Conservation (phyloP, 768 basidiomycete genomes). For the Pholiota conissans region DNA sequence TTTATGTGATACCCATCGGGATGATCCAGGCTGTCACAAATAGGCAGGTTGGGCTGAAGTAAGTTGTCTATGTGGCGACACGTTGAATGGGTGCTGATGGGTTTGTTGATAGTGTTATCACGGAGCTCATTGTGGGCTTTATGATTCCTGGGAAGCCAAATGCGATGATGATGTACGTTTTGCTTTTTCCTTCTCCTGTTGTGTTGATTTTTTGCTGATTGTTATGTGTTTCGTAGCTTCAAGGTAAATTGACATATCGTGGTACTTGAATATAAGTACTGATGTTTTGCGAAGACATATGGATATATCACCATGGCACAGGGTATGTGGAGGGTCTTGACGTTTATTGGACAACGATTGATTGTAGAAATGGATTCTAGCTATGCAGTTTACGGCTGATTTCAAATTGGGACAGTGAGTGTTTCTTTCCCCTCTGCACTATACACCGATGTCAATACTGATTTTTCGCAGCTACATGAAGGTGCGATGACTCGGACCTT, state of each 20-base stretch:
- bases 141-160: conserved; percentile 34
- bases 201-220: background rate
- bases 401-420: conserved; percentile 80
- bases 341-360: background rate
- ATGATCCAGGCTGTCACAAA: conserved; percentile 85
- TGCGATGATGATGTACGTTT: conserved; percentile 20
- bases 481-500: conserved; percentile 13
- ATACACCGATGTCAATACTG: background rate
- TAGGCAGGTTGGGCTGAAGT: conserved; percentile 65
- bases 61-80: conserved; percentile 20
- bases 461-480: conserved; percentile 26
- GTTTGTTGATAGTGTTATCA: conserved; percentile 50
- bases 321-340: conserved; percentile 21
- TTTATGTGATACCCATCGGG: conserved; percentile 72
- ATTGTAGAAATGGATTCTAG: conserved; percentile 29
- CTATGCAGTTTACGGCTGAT: conserved; percentile 68
- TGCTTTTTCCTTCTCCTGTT: background rate
- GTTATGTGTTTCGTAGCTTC: conserved; percentile 26
- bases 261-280: conserved; percentile 26
- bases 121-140: conserved; percentile 72
- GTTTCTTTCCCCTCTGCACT: background rate
- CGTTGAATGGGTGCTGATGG: background rate
- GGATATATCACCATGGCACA: conserved; percentile 67
- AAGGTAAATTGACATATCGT: conserved; percentile 25
- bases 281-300: conserved; percentile 48